A percentile compares a stretch with the other conserved stretches of the same genome.
Evolutionary conservation across 345 rosid species (phyloP).

Genomic region (Cardamine occulta): DNA sequence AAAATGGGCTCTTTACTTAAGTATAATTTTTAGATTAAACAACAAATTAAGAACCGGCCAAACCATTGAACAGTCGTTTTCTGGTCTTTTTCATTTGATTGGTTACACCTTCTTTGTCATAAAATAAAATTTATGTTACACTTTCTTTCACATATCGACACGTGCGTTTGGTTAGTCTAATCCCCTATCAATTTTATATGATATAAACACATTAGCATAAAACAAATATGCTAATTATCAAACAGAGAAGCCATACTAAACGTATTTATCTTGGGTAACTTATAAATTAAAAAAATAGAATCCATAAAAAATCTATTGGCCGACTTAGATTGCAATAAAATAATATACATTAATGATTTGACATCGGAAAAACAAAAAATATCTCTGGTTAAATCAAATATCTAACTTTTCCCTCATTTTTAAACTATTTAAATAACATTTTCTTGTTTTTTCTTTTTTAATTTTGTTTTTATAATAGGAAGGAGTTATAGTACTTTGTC

Average conservation of each 20-base stretch:
- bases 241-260: conserved; percentile 11
- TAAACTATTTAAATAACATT: too few relatives aligned
- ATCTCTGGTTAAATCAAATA: conserved; percentile 16
- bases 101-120: conserved; percentile 38
- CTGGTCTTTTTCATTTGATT: conserved; percentile 38
- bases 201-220: background rate
- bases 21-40: conserved; percentile 20
- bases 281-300: background rate
- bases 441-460: too few relatives aligned
- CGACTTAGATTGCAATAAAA: background rate
- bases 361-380: background rate
- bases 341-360: conserved; percentile 11
- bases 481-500: too few relatives aligned
- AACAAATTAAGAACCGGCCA: conserved; percentile 43
- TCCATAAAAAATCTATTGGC: background rate
- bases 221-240: conserved; percentile 15
- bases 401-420: conserved; percentile 7
- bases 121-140: background rate
- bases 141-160: conserved; percentile 37
- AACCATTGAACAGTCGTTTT: conserved; percentile 42
- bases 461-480: too few relatives aligned
- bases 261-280: conserved; percentile 14
- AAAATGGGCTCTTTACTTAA: conserved; percentile 4
- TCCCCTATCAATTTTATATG: conserved; percentile 9
- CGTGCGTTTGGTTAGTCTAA: conserved; percentile 32